phyloP scores from a whole-genome alignment of 768 basidiomycete genomes.

The Sutorius australiensis region DNA sequence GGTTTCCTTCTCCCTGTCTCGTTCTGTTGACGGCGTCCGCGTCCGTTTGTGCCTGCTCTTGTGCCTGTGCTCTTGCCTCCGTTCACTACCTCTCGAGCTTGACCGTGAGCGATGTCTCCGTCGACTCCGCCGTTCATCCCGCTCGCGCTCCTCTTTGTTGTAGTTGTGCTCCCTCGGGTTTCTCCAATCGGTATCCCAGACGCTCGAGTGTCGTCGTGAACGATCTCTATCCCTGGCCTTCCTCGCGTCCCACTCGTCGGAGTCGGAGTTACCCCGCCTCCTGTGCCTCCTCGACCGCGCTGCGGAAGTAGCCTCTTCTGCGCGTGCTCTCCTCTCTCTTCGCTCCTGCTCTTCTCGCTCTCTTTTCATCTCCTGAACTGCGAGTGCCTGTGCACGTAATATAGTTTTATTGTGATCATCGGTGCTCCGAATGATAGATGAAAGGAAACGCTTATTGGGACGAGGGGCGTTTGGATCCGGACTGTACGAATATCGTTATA shows the following conservation, averaged over 20 bases:
- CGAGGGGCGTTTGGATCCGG: conserved; percentile 70
- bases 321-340: conserved; percentile 57
- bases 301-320: conserved; percentile 72
- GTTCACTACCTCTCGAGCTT: conserved; percentile 21
- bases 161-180: conserved; percentile 40
- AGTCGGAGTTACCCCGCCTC: conserved; percentile 28
- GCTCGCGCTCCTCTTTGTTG: conserved; percentile 31
- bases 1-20: conserved; percentile 8
- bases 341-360: conserved; percentile 66
- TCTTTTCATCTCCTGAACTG: conserved; percentile 68
- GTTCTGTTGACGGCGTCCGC: conserved; percentile 15
- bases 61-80: conserved; percentile 20
- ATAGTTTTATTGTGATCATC: conserved; percentile 94
- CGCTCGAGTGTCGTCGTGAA: conserved; percentile 39
- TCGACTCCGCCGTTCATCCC: conserved; percentile 17
- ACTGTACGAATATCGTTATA: conserved; percentile 32
- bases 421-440: conserved; percentile 86
- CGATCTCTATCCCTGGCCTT: conserved; percentile 42
- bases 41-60: conserved; percentile 22
- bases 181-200: conserved; percentile 44
- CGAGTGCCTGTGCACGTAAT: conserved; percentile 64
- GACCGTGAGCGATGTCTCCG: conserved; percentile 30
- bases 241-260: conserved; percentile 32
- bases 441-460: conserved; percentile 78
- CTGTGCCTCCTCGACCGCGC: conserved; percentile 47